These are phyloP conservation scores for Clonostachys solani DNA, from an alignment of 2,329 filamentous ascomycete genomes.

Conservation along the genomic window DNA sequence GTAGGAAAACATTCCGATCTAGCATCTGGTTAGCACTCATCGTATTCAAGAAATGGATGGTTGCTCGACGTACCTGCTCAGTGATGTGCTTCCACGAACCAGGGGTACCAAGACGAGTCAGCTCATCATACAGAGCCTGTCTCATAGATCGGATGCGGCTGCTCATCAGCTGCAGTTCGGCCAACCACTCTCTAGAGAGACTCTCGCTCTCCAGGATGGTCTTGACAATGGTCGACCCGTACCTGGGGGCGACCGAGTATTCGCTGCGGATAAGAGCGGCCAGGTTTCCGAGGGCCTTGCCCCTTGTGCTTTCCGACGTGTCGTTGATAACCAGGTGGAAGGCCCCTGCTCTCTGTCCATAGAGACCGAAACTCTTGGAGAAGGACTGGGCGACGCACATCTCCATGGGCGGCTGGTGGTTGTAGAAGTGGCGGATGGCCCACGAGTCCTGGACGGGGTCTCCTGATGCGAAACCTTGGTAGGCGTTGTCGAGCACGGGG, in stretches of 20 bases:
- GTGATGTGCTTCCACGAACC: conserved; percentile 29
- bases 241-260: conserved; percentile 3
- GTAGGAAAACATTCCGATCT: conserved; percentile 36
- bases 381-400: conserved; percentile 25
- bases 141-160: conserved; percentile 24
- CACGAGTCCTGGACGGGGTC: conserved; percentile 23
- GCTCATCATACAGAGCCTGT: conserved; percentile 20
- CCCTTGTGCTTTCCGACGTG: conserved; percentile 20
- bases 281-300: conserved; percentile 9
- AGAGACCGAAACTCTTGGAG: conserved; percentile 29
- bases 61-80: conserved; percentile 59
- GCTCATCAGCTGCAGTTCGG: conserved; percentile 25
- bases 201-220: conserved; percentile 2
- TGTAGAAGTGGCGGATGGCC: conserved; percentile 23
- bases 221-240: conserved; percentile 3
- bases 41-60: conserved; percentile 74
- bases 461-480: conserved; percentile 30
- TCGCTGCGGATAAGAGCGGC: conserved; percentile 3
- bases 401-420: conserved; percentile 17
- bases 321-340: conserved; percentile 34
- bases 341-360: conserved; percentile 25
- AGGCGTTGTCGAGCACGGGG: conserved; percentile 28
- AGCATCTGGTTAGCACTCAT: conserved; percentile 96
- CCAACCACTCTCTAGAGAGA: conserved; percentile 3
- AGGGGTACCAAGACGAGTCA: conserved; percentile 21